These are phyloP conservation scores for Coix lacrymajobi DNA, from an alignment of 176 grass and related monocot genomes.

Conservation along the genomic window DNA sequence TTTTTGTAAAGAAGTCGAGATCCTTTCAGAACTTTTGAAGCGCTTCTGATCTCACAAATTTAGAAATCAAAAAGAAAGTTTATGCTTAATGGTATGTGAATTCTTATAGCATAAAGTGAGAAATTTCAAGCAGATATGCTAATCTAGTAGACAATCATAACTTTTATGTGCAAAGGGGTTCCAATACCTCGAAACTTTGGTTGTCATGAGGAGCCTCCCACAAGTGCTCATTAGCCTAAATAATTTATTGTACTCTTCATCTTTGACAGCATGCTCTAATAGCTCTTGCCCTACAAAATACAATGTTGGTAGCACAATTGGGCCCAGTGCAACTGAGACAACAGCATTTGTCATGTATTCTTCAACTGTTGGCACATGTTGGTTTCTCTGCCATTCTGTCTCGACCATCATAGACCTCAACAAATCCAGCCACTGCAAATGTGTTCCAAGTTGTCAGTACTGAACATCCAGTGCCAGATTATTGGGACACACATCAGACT, in stretches of 20 bases:
- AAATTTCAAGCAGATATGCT: neutral
- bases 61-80: neutral
- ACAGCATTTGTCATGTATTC: conserved; percentile 62
- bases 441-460: neutral
- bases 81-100: neutral
- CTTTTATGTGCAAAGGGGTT: neutral
- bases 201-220: conserved; percentile 56
- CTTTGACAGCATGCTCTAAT: conserved; percentile 16
- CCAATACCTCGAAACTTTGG: conserved; percentile 46
- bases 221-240: conserved; percentile 52
- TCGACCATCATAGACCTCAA: conserved; percentile 69
- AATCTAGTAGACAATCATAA: neutral
- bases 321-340: conserved; percentile 61
- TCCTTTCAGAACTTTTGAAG: neutral
- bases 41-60: neutral
- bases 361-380: conserved; percentile 44
- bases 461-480: neutral
- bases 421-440: conserved; percentile 54
- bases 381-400: conserved; percentile 46
- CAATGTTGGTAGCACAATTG: conserved; percentile 56
- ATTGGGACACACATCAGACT: conserved; percentile 8
- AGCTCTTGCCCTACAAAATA: conserved; percentile 63
- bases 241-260: conserved; percentile 44
- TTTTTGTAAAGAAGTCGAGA: neutral
- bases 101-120: neutral